Conservation (phyloP, 1,139 yeast genomes). For the Hansenula lynferdii region DNA sequence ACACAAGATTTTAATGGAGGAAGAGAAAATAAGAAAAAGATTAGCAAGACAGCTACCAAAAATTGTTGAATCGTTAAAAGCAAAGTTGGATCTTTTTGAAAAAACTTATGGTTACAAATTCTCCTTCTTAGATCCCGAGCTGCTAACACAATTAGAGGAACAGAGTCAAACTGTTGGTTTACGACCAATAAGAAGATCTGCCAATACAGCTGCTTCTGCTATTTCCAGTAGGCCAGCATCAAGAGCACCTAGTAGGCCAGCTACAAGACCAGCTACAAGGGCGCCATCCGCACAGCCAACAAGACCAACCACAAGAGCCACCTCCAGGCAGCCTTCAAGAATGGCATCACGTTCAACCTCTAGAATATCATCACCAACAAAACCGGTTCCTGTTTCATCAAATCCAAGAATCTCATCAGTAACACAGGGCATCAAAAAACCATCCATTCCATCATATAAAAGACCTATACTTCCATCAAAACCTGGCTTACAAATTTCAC, state of each 20-base stretch:
- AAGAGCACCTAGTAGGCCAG: no score
- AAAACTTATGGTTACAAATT: constrained; percentile 27
- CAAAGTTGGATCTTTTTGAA: constrained; percentile 45
- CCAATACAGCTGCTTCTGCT: background rate
- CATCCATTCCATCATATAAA: constrained; percentile 8
- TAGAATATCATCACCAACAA: constrained; percentile 2
- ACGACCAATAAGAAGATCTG: constrained; percentile 1
- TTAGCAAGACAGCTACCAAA: constrained; percentile 65
- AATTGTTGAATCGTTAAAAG: constrained; percentile 47
- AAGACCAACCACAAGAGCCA: constrained; percentile 9
- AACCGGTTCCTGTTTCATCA: background rate
- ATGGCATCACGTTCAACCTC: constrained; percentile 14
- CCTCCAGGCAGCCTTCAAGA: constrained; percentile 16
- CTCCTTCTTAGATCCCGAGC: constrained; percentile 39
- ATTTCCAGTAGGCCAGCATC: no score
- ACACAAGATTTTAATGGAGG: constrained; percentile 72
- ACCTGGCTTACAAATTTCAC: constrained; percentile 11
- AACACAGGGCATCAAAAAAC: constrained; percentile 17
- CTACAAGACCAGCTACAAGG: constrained; percentile 12
- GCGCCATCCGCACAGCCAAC: constrained; percentile 11
- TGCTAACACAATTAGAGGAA: constrained; percentile 40
- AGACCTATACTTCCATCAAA: constrained; percentile 8
- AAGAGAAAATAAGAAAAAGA: constrained; percentile 70
- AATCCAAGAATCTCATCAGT: constrained; percentile 13
- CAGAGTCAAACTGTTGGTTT: constrained; percentile 12